Percentiles rank a stretch among this genome's conserved stretches.
Conservation (phyloP, 495 filamentous ascomycete species). For the Neurospora sp. region DNA sequence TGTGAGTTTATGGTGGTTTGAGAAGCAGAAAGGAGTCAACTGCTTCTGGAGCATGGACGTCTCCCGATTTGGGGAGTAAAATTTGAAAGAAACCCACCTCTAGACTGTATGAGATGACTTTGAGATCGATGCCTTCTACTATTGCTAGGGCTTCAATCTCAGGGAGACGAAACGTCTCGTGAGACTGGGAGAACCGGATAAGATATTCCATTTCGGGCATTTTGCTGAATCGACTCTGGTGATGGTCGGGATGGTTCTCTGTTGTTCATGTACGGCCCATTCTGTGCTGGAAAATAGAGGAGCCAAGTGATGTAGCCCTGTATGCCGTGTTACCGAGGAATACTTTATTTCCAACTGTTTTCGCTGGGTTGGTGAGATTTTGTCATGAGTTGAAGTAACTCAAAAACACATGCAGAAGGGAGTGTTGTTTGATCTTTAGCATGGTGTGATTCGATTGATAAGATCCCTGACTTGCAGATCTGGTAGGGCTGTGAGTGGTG, state of each 20-base stretch:
- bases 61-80: background rate
- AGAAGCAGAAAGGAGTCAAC: background rate
- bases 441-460: background rate
- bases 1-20: conserved; percentile 3
- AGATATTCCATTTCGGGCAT: conserved; percentile 56
- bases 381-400: background rate
- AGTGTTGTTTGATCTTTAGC: background rate
- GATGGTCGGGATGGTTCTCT: background rate
- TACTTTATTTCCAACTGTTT: background rate
- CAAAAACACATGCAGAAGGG: background rate
- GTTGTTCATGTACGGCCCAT: background rate
- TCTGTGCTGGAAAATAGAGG: background rate
- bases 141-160: conserved; percentile 79
- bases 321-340: background rate
- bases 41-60: background rate
- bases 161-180: conserved; percentile 79
- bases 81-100: conserved; percentile 42
- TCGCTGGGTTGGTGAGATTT: background rate
- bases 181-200: conserved; percentile 79
- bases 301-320: background rate
- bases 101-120: conserved; percentile 60
- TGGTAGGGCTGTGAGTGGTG: background rate
- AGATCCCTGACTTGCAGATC: background rate
- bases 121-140: conserved; percentile 54
- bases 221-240: background rate